These are phyloP conservation scores for Mycena sp. DNA, from an alignment of 1,284 basidiomycete genomes.

Conservation along the genomic window DNA sequence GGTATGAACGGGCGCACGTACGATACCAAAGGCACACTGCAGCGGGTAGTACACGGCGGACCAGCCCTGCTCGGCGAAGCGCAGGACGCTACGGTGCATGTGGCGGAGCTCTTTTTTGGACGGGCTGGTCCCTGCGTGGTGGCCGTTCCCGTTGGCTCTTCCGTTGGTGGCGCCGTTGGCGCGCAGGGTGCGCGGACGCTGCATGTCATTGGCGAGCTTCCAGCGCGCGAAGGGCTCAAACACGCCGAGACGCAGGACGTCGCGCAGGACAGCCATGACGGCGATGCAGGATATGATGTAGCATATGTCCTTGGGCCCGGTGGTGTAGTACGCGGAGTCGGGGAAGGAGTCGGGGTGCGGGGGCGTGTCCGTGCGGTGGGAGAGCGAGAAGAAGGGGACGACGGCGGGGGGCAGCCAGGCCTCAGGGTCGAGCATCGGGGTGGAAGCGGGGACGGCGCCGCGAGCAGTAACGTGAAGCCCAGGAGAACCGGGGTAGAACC, in stretches of 20 bases:
- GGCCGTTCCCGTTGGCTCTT: slow-evolving; percentile 44
- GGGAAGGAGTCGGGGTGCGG: slow-evolving; percentile 72
- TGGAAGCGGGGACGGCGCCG: slow-evolving; percentile 24
- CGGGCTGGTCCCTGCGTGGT: slow-evolving; percentile 32
- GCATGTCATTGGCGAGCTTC: slow-evolving; percentile 71
- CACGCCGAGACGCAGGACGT: slow-evolving; percentile 74
- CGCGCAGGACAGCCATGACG: slow-evolving; percentile 82
- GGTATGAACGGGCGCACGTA: slow-evolving; percentile 57
- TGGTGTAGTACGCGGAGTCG: slow-evolving; percentile 71
- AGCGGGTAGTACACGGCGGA: slow-evolving; percentile 82
- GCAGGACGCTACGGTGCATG: slow-evolving; percentile 76
- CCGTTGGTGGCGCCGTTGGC: slow-evolving; percentile 38
- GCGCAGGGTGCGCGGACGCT: too few relatives aligned
- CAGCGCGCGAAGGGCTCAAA: slow-evolving; percentile 83
- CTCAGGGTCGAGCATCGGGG: slow-evolving; percentile 33
- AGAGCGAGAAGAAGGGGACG: slow-evolving; percentile 77
- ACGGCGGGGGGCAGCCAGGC: slow-evolving; percentile 59
- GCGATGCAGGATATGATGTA: slow-evolving; percentile 79
- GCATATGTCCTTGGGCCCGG: slow-evolving; percentile 77
- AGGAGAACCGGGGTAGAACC: too few relatives aligned
- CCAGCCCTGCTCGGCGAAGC: slow-evolving; percentile 98
- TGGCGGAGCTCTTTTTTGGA: slow-evolving; percentile 58
- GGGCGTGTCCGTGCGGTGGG: slow-evolving; percentile 71
- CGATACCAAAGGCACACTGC: slow-evolving; percentile 84
- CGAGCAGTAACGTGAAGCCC: too few relatives aligned